A percentile compares a stretch with the other conserved stretches of the same genome.
Evolutionary conservation across 495 filamentous ascomycete genomes (phyloP).

Genomic region (Tuber indicum): DNA sequence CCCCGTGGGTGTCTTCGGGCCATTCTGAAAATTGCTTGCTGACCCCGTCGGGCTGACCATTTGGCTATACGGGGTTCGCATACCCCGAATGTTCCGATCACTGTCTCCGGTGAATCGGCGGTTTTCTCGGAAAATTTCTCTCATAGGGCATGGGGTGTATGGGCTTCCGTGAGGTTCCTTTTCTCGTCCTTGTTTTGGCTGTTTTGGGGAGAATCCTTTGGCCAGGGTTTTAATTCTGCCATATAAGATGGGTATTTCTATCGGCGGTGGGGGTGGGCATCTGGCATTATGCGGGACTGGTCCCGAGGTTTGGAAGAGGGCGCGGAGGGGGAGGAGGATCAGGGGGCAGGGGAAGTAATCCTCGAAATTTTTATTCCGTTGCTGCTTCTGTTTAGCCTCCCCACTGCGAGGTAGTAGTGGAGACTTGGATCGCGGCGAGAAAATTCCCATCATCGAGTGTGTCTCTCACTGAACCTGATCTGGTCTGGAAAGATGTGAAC

Average conservation of each 20-base stretch:
- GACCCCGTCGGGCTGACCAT: not conserved
- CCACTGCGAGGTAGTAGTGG: not conserved
- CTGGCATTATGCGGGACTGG: not conserved
- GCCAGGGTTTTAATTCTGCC: not conserved
- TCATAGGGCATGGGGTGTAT: not conserved
- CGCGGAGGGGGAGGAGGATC: not conserved
- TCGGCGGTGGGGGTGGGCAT: not conserved
- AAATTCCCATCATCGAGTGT: not conserved
- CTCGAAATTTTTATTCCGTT: not conserved
- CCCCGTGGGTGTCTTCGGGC: not conserved
- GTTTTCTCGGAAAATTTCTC: not conserved
- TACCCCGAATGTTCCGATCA: not conserved
- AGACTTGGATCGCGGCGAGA: not conserved
- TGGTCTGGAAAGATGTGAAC: not conserved
- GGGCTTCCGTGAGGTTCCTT: not conserved
- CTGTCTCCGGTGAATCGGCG: not conserved
- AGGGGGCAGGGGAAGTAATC: not conserved
- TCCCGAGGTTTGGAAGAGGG: not conserved
- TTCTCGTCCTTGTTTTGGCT: not conserved
- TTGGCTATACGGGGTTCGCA: not conserved
- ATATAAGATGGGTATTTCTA: not conserved
- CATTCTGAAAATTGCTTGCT: not conserved
- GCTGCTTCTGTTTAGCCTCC: not conserved
- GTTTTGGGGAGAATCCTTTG: not conserved
- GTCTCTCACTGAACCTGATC: not conserved